Evolutionary conservation across 306 rosid genomes (phyloP), one percentile per base, ranked within the genome.

Genomic region (Fagus crenata): DNA sequence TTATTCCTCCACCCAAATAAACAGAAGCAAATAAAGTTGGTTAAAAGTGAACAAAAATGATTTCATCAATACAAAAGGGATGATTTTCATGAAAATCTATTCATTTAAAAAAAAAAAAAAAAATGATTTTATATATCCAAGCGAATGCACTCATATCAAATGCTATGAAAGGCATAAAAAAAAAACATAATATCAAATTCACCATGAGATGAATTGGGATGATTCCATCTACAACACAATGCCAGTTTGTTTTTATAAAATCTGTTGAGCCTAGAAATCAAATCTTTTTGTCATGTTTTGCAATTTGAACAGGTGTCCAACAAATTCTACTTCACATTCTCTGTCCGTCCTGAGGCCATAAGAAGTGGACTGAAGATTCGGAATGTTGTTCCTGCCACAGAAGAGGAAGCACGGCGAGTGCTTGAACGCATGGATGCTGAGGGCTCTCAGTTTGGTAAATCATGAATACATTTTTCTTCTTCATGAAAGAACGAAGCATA

Each of bases 351-450:
- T 1, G 91, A 81, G 77, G 87, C 90, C 64, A 54, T 84, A 55
- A 85, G 77, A 74, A 85, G 84, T 69, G 95, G 98, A 7, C 68
- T 84, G 78, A 88, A 77, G 71, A 78, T 90, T 77, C 80, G 93
- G 63, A 84, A 80, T 40, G 98, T 90, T 33, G 96, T 93, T 81
- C 98, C 96, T 18, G 84, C 80, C 15, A 88, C 96, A 5, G 93
- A 90, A 81, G 96, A 86, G 85, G 97, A 90, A 85, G 96, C 94
- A 64, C 53, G 61, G 22, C 88, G 88, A 67, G 91, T 90, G 65
- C 82, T 93, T 55, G 98, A 89, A 67, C 90, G 90, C 69, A 76
- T 88, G 79, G 98, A 93, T 56, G 96, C 86, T 7, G 96, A 90
- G 80, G 61, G 77, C 77, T 74, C 80, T 41, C 70, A 84, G 49